These are phyloP conservation scores for Tetradesmus obliquus DNA, from an alignment of 139 green algal genomes.

Conservation along the genomic window DNA sequence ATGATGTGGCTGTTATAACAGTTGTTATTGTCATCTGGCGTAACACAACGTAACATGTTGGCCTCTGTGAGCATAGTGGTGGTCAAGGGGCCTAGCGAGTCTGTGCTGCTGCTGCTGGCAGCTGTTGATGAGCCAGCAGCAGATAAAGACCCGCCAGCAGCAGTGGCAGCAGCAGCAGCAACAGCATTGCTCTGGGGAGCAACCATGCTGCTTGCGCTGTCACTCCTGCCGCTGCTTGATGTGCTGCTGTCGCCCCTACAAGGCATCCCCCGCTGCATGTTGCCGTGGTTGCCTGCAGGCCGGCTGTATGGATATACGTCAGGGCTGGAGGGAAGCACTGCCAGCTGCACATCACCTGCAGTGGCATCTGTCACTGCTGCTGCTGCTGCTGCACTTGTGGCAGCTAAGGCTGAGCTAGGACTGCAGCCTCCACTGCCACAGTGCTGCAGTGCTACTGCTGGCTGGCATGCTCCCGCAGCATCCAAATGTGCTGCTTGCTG, in stretches of 20 bases:
- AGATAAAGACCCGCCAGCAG: not conserved
- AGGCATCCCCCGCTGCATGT: not conserved
- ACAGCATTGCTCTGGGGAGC: not conserved
- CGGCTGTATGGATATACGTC: not conserved
- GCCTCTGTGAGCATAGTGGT: not conserved
- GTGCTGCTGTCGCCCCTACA: not conserved
- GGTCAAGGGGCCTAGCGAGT: not conserved
- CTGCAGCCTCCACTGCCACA: not conserved
- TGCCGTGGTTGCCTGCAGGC: not conserved
- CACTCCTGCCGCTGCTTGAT: not conserved
- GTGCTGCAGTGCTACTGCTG: not conserved
- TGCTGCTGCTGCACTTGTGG: not conserved
- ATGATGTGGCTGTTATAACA: not conserved
- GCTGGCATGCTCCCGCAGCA: no score
- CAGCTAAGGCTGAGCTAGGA: not conserved
- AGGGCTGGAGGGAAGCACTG: not conserved
- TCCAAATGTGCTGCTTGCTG: not conserved
- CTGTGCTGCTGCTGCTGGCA: not conserved
- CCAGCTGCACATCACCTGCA: not conserved
- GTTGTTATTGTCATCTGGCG: not conserved
- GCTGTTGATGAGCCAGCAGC: not conserved
- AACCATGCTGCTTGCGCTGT: not conserved
- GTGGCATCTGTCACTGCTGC: not conserved
- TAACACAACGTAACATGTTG: not conserved
- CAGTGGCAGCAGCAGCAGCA: not conserved